phyloP scores from a whole-genome alignment of 2,329 filamentous ascomycete species.

The Colletotrichum magnum region DNA sequence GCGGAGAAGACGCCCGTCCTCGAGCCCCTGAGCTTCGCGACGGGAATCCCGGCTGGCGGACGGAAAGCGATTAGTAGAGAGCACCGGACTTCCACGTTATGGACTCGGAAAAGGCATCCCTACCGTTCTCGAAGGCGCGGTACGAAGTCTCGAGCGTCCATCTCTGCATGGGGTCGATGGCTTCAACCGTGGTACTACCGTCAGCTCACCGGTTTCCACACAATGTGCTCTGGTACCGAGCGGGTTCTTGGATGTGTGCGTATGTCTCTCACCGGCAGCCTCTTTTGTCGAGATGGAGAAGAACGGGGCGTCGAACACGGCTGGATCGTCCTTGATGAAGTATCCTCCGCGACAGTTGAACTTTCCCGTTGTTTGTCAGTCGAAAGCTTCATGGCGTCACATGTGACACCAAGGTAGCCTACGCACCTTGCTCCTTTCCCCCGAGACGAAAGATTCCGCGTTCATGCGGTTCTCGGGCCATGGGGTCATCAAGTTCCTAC shows the following conservation, averaged over 20 bases:
- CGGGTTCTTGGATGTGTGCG: constrained; percentile 47
- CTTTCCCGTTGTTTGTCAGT: constrained; percentile 25
- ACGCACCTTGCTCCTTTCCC: constrained; percentile 40
- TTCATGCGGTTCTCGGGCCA: constrained; percentile 51
- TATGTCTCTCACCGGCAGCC: constrained; percentile 51
- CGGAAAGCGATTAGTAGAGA: too few relatives aligned
- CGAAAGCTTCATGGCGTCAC: too few relatives aligned
- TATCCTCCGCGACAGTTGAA: constrained; percentile 44
- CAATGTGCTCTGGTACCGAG: too few relatives aligned
- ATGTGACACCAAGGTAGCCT: constrained; percentile 21
- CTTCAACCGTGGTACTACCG: neutral
- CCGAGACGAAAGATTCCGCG: constrained; percentile 45
- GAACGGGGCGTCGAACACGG: constrained; percentile 65
- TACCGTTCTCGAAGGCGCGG: constrained; percentile 54
- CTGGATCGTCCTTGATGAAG: constrained; percentile 61
- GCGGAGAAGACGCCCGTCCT: constrained; percentile 49
- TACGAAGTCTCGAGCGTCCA: constrained; percentile 52
- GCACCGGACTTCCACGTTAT: too few relatives aligned
- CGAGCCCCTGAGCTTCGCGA: constrained; percentile 46
- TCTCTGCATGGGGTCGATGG: constrained; percentile 53
- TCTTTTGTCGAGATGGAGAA: constrained; percentile 65
- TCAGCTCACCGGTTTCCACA: constrained; percentile 41
- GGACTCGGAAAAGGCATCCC: constrained; percentile 24
- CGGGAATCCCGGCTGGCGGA: constrained; percentile 47
- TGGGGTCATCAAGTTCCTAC: constrained; percentile 49